Evolutionary conservation across 2,329 filamentous ascomycete genomes (phyloP), one percentile per base, ranked within the genome.

Genomic region (Nigrospora sphaerica): DNA sequence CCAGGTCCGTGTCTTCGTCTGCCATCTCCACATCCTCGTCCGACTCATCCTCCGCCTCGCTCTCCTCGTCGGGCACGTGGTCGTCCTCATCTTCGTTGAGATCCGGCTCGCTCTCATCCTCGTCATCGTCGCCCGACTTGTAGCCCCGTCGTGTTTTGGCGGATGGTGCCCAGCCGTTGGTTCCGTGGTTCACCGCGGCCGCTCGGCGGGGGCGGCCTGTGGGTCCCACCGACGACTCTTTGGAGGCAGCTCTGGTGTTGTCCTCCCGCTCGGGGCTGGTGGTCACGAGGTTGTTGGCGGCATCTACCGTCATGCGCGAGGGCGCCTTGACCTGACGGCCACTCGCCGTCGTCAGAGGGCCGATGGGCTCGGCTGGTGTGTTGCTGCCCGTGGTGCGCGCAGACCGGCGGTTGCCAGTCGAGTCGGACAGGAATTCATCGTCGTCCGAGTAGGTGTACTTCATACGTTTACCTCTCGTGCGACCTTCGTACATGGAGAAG

Each of bases 361-460:
- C 84, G 19, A 73, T 63, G 5, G 77, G 72, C 52, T 92, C 88
- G 36, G 80, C 79, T 0, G 89, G 86, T 1, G 88, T 89, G 52
- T 81, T 82, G 11, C 82, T 76, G 35, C 84, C 79, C 2, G 86
- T 89, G 53, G 89, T 86, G 23, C 92, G 82, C 16, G 81, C 77
- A 12, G 88, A 88, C 7, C 83, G 79, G 72, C 91, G 62, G 63
- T 69, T 65, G 6, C 60, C 63, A 11, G 78, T 77, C 33, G 83
- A 83, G 59, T 84, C 80, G n/a, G 79, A 80, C 46, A 74, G 78
- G 44, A 81, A 80, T 14, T 84, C 81, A 33, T 95, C 88, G 19
- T 95, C 88, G 44, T 96, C 91, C 0, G 90, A 95, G 61, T 88
- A 98, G 0, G 89, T 98, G 62, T 98, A 98, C 66, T 91, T 95